Evolutionary conservation across 106 monocot genomes (phyloP).

Genomic region (Ottelia alismoides): DNA sequence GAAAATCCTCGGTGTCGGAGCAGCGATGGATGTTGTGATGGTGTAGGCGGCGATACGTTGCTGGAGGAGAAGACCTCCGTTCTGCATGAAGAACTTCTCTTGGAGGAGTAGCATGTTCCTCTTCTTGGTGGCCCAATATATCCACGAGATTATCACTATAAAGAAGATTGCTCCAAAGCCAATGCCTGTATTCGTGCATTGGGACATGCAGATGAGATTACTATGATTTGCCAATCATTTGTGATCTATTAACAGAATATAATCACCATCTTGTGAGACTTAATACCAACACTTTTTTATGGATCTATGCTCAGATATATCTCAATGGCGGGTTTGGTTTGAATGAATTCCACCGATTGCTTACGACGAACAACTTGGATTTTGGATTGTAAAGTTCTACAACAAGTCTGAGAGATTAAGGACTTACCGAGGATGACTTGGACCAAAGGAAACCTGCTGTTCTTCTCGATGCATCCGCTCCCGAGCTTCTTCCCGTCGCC

Average conservation of each 20-base stretch:
- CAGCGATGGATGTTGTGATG: too few species aligned
- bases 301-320: too few species aligned
- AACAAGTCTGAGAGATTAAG: too few species aligned
- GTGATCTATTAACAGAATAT: too few species aligned
- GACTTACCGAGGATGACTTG: slow-evolving; percentile 38
- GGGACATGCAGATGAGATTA: too few species aligned
- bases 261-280: too few species aligned
- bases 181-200: background rate
- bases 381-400: too few species aligned
- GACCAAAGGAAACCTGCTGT: slow-evolving; percentile 15
- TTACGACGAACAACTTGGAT: too few species aligned
- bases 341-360: too few species aligned
- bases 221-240: too few species aligned
- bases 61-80: background rate
- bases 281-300: too few species aligned
- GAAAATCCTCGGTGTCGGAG: slow-evolving; percentile 10
- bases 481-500: slow-evolving; percentile 34
- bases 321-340: too few species aligned
- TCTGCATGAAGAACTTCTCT: slow-evolving; percentile 1
- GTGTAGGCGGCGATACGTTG: background rate
- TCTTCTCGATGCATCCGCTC: slow-evolving; percentile 27
- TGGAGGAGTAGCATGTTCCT: background rate
- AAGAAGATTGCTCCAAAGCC: background rate
- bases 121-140: background rate
- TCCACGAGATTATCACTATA: background rate